Evolutionary conservation across 208 protist genomes (phyloP).

Genomic region (Wallacemonas sp.): DNA sequence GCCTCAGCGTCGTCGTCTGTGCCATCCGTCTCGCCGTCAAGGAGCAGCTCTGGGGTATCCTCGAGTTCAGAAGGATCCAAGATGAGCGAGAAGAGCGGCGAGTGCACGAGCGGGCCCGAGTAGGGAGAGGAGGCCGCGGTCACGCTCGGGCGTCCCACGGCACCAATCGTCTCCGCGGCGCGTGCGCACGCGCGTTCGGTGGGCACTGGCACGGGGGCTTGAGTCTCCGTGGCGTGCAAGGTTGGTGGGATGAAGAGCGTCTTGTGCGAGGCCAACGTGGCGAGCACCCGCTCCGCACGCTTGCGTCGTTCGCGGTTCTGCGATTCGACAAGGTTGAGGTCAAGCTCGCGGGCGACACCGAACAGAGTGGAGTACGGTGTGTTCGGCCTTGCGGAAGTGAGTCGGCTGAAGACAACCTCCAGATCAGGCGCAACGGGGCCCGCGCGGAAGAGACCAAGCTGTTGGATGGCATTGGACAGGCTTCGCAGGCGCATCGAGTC

Average conservation of each 20-base stretch:
- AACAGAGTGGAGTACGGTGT: constrained; percentile 5
- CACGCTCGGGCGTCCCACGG: constrained; percentile 1
- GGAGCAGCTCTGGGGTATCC: constrained; percentile 11
- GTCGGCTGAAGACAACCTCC: constrained; percentile 5
- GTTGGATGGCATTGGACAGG: constrained; percentile 20
- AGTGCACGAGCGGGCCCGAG: constrained; percentile 14
- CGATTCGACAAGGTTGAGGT: constrained; percentile 29
- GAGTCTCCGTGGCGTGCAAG: constrained; percentile 6
- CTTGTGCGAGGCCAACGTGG: constrained; percentile 19
- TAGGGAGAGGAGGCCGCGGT: constrained; percentile 17
- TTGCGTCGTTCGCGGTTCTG: constrained; percentile 28
- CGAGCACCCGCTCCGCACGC: constrained; percentile 30
- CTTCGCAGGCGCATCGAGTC: constrained; percentile 19
- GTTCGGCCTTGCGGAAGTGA: not conserved
- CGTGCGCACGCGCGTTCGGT: not conserved
- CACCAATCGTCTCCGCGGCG: not conserved
- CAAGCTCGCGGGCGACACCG: constrained; percentile 32
- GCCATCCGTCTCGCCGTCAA: constrained; percentile 8
- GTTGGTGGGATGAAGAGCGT: constrained; percentile 37
- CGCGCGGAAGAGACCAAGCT: constrained; percentile 34
- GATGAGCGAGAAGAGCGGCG: constrained; percentile 22
- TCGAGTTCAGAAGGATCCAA: constrained; percentile 9
- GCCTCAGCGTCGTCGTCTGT: constrained; percentile 9
- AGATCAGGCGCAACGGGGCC: constrained; percentile 1
- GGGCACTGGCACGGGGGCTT: constrained; percentile 2